Percentiles rank a stretch among this genome's conserved stretches.
phyloP scores from a whole-genome alignment of 306 rosid genomes.

The Begonia masoniana region DNA sequence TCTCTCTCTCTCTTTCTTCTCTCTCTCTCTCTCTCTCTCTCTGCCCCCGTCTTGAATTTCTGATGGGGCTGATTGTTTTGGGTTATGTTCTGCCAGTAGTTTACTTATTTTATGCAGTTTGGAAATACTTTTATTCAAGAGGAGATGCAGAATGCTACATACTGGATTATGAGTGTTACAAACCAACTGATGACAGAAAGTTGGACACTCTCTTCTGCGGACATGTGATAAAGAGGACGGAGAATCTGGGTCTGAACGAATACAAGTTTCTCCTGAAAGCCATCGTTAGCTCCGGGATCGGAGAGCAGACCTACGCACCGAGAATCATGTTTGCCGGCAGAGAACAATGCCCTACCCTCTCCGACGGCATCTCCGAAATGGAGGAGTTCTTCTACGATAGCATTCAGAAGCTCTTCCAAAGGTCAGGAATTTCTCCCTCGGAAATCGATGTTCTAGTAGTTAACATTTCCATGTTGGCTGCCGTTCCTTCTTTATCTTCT shows the following conservation, averaged over 20 bases:
- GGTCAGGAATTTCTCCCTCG: slow-evolving; percentile 40
- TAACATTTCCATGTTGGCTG: slow-evolving; percentile 56
- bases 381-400: slow-evolving; percentile 69
- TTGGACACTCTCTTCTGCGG: slow-evolving; percentile 48
- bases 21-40: too few relatives aligned
- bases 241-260: slow-evolving; percentile 52
- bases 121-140: slow-evolving; percentile 33
- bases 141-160: slow-evolving; percentile 61
- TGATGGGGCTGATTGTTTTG: slow-evolving; percentile 46
- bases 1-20: too few relatives aligned
- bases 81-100: slow-evolving; percentile 16
- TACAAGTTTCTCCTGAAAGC: slow-evolving; percentile 81
- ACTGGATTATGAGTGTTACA: slow-evolving; percentile 52
- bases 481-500: slow-evolving; percentile 48
- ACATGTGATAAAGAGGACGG: slow-evolving; percentile 33
- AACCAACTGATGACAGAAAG: slow-evolving; percentile 65
- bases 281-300: slow-evolving; percentile 77
- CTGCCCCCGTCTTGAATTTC: too few relatives aligned
- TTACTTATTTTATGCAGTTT: slow-evolving; percentile 34
- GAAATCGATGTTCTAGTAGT: slow-evolving; percentile 73
- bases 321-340: slow-evolving; percentile 52
- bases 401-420: slow-evolving; percentile 34
- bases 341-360: slow-evolving; percentile 33
- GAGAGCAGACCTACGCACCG: slow-evolving; percentile 84
- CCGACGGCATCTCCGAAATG: slow-evolving; percentile 47